These are phyloP conservation scores for Berkeleyomyces basicola DNA, from an alignment of 2,329 filamentous ascomycete genomes.

Conservation along the genomic window DNA sequence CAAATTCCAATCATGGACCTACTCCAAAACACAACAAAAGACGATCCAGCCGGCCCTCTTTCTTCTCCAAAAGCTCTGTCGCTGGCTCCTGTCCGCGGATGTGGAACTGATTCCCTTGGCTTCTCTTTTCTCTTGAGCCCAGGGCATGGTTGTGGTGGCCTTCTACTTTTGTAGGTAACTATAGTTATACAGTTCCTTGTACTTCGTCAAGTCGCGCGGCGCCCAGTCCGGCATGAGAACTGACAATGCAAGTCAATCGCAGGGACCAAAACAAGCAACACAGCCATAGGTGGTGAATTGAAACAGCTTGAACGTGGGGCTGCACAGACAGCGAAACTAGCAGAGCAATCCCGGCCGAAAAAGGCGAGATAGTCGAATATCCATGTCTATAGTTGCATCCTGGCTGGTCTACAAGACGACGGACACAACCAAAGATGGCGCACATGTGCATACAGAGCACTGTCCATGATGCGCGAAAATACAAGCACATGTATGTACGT, in stretches of 20 bases:
- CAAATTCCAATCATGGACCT: too few relatives aligned
- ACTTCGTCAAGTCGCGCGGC: neutral
- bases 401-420: neutral
- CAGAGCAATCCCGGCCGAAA: constrained; percentile 2
- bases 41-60: neutral
- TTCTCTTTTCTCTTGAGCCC: neutral
- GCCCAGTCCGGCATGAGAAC: neutral
- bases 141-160: neutral
- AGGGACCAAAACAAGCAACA: neutral
- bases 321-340: neutral
- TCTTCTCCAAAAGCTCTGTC: neutral
- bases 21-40: neutral
- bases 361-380: neutral
- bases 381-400: neutral
- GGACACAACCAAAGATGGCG: neutral
- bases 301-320: neutral
- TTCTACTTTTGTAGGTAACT: neutral
- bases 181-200: neutral
- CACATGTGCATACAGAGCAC: constrained; percentile 1
- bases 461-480: neutral
- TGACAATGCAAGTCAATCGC: constrained; percentile 1
- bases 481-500: neutral
- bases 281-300: constrained; percentile 1
- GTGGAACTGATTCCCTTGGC: neutral
- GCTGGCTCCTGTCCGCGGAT: neutral